These are phyloP conservation scores for Aureobasidium subglaciale DNA, from an alignment of 2,329 filamentous ascomycete species.

Conservation along the genomic window DNA sequence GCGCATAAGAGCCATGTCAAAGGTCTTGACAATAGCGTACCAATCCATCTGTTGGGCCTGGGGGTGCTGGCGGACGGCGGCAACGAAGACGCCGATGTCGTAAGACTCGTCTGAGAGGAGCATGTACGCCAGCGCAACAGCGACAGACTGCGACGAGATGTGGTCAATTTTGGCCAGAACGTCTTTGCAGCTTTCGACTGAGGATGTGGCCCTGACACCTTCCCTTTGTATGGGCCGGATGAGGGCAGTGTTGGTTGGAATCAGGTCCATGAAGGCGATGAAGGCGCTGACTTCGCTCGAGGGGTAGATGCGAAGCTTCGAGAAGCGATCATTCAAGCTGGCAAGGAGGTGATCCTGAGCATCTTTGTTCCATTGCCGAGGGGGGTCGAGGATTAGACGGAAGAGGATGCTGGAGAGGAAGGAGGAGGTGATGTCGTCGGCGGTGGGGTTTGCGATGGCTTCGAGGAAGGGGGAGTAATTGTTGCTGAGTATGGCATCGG, in stretches of 20 bases:
- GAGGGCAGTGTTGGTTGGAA: conserved; percentile 50
- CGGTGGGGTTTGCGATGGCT: conserved; percentile 57
- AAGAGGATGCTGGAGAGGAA: conserved; percentile 78
- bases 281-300: conserved; percentile 64
- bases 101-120: conserved; percentile 54
- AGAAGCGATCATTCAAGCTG: conserved; percentile 62
- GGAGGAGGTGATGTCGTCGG: conserved; percentile 56
- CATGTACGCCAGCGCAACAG: conserved; percentile 68
- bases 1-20: conserved; percentile 71
- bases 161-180: conserved; percentile 49
- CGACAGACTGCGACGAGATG: conserved; percentile 65
- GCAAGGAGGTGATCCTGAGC: conserved; percentile 61
- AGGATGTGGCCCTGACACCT: conserved; percentile 68
- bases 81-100: conserved; percentile 63
- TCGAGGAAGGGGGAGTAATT: conserved; percentile 73
- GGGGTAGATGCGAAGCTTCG: conserved; percentile 55
- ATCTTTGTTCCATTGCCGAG: conserved; percentile 73
- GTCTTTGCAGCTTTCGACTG: conserved; percentile 62
- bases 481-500: conserved; percentile 80
- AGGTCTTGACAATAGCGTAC: conserved; percentile 65
- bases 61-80: conserved; percentile 49
- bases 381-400: conserved; percentile 78
- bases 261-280: conserved; percentile 60
- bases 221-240: conserved; percentile 62
- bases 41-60: conserved; percentile 53